Evolutionary conservation across 768 basidiomycete species (phyloP).

Genomic region (Tricholoma matsutake): DNA sequence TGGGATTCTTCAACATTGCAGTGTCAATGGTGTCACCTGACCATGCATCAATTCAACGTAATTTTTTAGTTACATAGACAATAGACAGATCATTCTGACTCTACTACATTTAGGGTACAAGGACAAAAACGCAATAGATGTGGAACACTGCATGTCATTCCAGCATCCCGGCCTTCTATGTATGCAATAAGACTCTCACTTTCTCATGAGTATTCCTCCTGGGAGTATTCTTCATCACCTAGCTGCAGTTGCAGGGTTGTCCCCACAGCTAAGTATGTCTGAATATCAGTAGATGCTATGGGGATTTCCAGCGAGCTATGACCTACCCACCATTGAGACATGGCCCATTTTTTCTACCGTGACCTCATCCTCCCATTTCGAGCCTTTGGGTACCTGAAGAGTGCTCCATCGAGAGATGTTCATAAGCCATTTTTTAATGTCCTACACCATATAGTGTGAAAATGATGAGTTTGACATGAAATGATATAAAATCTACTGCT

Average conservation of each 20-base stretch:
- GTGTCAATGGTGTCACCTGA: background rate
- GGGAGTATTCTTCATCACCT: background rate
- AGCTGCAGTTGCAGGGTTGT: background rate
- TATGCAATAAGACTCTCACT: background rate
- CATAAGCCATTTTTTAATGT: background rate
- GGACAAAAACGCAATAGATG: background rate
- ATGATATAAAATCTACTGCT: background rate
- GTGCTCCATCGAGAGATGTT: background rate
- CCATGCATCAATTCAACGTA: background rate
- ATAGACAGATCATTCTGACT: background rate
- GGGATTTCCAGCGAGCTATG: background rate
- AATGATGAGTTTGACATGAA: background rate
- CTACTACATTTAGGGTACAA: background rate
- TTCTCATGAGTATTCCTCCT: background rate
- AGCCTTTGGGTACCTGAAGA: background rate
- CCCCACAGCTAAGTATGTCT: background rate
- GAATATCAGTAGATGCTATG: background rate
- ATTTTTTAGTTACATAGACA: background rate
- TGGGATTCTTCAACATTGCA: background rate
- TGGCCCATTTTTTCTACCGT: background rate
- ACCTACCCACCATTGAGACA: background rate
- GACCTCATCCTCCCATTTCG: background rate
- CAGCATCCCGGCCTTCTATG: background rate
- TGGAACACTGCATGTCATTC: background rate
- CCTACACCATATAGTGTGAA: background rate